Conservation (phyloP, 2,329 filamentous ascomycete genomes). For the Chrysoporthe austroafricana region DNA sequence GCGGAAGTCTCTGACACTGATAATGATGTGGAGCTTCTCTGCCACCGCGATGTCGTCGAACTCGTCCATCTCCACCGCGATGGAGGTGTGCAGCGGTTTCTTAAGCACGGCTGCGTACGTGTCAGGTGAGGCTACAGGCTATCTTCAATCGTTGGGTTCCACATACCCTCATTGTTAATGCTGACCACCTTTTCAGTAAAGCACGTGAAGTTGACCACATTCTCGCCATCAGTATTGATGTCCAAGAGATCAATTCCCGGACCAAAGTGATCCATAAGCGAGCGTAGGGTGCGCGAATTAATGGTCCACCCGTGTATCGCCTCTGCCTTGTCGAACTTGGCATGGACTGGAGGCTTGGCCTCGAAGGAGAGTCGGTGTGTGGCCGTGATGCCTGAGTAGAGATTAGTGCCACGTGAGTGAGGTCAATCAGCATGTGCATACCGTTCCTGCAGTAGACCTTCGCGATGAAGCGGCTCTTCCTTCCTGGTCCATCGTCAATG, state of each 20-base stretch:
- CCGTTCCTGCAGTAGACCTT: slow-evolving; percentile 77
- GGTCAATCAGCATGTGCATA: slow-evolving; percentile 33
- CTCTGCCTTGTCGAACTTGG: slow-evolving; percentile 70
- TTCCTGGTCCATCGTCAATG: slow-evolving; percentile 71
- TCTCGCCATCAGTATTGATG: slow-evolving; percentile 73
- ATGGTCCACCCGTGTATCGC: slow-evolving; percentile 75
- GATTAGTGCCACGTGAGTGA: neutral
- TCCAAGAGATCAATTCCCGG: slow-evolving; percentile 81
- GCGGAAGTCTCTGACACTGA: slow-evolving; percentile 82
- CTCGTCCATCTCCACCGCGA: slow-evolving; percentile 75
- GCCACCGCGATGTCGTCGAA: slow-evolving; percentile 77
- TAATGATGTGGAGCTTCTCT: slow-evolving; percentile 76
- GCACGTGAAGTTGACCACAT: slow-evolving; percentile 76
- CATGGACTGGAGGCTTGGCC: slow-evolving; percentile 72
- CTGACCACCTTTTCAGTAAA: slow-evolving; percentile 80
- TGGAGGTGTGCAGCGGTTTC: slow-evolving; percentile 79
- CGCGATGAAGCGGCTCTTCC: slow-evolving; percentile 74
- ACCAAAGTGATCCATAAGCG: slow-evolving; percentile 80
- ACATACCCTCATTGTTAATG: slow-evolving; percentile 57
- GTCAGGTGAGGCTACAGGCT: slow-evolving; percentile 27
- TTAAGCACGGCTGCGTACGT: slow-evolving; percentile 67
- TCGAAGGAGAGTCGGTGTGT: slow-evolving; percentile 80
- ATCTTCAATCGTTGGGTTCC: neutral
- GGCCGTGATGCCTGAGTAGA: slow-evolving; percentile 66
- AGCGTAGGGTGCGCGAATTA: slow-evolving; percentile 69